Percentiles rank a stretch among this genome's conserved stretches.
Conservation (phyloP, 2,329 filamentous ascomycete species). For the Colletotrichum chrysophilum region DNA sequence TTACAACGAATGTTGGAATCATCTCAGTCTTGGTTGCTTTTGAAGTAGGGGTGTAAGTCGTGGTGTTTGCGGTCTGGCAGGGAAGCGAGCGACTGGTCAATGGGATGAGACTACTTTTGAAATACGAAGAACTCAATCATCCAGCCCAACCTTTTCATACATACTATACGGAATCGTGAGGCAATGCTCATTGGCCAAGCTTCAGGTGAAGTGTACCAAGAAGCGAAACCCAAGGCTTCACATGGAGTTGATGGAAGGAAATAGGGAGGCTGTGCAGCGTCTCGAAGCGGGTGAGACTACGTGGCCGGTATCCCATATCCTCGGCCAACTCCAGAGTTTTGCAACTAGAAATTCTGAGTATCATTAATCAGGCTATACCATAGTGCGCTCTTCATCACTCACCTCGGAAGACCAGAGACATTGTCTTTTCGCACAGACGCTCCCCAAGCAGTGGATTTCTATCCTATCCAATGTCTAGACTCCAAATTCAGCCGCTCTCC, state of each 20-base stretch:
- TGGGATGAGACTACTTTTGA: neutral
- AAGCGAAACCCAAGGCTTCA: neutral
- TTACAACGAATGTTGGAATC: rapidly evolving
- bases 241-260: rapidly evolving
- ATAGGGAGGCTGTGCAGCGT: rapidly evolving
- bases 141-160: rapidly evolving
- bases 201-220: neutral
- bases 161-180: rapidly evolving
- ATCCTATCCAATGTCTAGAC: neutral
- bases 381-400: neutral
- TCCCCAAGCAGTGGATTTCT: too few species aligned
- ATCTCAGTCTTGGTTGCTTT: neutral
- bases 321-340: neutral
- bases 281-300: neutral
- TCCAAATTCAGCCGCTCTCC: neutral
- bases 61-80: neutral
- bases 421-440: neutral
- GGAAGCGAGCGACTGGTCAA: neutral
- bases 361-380: neutral
- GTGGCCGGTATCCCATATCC: neutral
- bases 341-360: neutral
- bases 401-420: rapidly evolving
- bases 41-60: neutral
- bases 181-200: neutral
- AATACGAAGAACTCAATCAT: neutral